These are phyloP conservation scores for Phalaenopsis hybrid DNA, from an alignment of 116 monocot genomes.

Conservation along the genomic window DNA sequence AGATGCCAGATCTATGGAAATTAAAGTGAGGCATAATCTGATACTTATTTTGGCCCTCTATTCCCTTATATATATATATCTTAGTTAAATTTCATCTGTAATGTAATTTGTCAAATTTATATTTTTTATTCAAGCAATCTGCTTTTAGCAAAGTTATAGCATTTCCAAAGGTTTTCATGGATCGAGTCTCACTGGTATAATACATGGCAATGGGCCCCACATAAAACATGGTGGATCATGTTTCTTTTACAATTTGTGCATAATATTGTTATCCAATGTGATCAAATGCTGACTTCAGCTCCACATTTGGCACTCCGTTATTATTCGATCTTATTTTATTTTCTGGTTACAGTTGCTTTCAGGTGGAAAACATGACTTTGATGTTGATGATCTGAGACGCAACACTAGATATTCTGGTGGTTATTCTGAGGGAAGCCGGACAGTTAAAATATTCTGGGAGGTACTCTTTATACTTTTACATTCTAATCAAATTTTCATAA, in stretches of 20 bases:
- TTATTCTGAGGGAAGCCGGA: constrained; percentile 81
- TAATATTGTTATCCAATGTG: neutral
- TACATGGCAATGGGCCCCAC: neutral
- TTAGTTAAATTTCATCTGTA: no score
- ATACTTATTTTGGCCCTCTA: no score
- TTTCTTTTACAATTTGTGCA: neutral
- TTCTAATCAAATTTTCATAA: neutral
- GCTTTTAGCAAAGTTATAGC: neutral
- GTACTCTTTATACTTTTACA: constrained; percentile 18
- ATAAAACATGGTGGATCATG: neutral
- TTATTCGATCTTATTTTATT: constrained; percentile 10
- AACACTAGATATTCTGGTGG: constrained; percentile 89
- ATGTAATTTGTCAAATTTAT: no score
- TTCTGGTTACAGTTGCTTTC: constrained; percentile 62
- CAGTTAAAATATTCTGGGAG: constrained; percentile 90
- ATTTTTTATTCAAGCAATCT: neutral
- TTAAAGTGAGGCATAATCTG: no score
- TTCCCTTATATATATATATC: no score
- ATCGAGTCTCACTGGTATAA: neutral
- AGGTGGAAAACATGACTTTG: constrained; percentile 84
- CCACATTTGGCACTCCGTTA: neutral
- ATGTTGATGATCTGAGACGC: constrained; percentile 71
- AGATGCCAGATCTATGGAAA: no score
- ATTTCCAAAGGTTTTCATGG: neutral
- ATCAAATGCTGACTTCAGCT: neutral